These are phyloP conservation scores for Strobilomyces dryophilus DNA, from an alignment of 768 basidiomycete genomes.

Conservation along the genomic window DNA sequence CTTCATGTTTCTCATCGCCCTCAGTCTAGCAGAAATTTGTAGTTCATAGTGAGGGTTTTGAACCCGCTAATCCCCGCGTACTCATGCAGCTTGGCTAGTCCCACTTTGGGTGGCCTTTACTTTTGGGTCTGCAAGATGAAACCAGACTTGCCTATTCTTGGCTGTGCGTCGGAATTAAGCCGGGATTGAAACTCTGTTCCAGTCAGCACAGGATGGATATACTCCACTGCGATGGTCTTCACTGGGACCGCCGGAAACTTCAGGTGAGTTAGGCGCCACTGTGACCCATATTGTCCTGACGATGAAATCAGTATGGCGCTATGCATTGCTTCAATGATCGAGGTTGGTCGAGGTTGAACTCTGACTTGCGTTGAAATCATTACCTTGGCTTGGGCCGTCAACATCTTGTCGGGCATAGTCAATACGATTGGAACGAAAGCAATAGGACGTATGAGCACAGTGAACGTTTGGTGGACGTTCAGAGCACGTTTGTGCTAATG, in stretches of 20 bases:
- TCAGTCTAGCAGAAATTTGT: conserved; percentile 56
- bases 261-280: conserved; percentile 30
- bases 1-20: conserved; percentile 55
- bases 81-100: conserved; percentile 29
- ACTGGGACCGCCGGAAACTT: conserved; percentile 58
- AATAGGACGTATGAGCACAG: conserved; percentile 50
- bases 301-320: conserved; percentile 39
- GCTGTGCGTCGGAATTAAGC: conserved; percentile 36
- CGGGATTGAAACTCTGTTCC: not conserved
- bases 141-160: conserved; percentile 47
- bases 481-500: conserved; percentile 53
- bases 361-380: conserved; percentile 47
- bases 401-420: conserved; percentile 49
- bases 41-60: conserved; percentile 44
- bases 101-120: conserved; percentile 56
- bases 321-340: conserved; percentile 50
- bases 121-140: conserved; percentile 65
- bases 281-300: not conserved
- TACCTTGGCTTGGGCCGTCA: conserved; percentile 55
- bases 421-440: conserved; percentile 56
- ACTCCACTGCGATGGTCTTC: conserved; percentile 57
- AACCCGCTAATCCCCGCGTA: not conserved
- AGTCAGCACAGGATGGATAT: conserved; percentile 54
- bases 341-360: conserved; percentile 43
- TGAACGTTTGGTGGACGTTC: conserved; percentile 60